Base-by-base conservation (phyloP, 2,329 filamentous ascomycete genomes). In the Amylocarpus encephaloides region DNA sequence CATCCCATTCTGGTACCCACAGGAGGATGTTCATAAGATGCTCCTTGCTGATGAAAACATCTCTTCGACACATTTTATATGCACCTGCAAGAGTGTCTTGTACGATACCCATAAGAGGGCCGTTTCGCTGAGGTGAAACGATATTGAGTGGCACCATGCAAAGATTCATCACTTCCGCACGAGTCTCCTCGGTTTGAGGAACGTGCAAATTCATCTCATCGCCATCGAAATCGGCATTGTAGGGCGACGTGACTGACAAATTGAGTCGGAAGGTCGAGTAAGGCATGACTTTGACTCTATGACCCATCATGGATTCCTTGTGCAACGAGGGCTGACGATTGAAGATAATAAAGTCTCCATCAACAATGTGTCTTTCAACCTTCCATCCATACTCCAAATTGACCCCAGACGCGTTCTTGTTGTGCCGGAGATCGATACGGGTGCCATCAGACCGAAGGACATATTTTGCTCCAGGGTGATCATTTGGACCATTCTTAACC, bases 201-300 rank as follows among this genome's bases (percentile, higher is more conserved):
- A 98, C 94, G 79, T 99, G 93, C 73, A 99, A 82, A 67, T 99
- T 99, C 93, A 99, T 99, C 71, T 99, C 93, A 68, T 98, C 93
- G 72, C 93, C 93, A 66, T 98, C 93, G 72, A 98, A 98, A 87
- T 98, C 93, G 62, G 93, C 93, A 73, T 99, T 99, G 77, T 99
- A 99, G 0, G 93, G 93, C 26, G 91, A 95, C 0, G 94, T 98
- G 65, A 98, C 93, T 0, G 93, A 98, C 60, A 98, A 71, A 65
- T 99, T 99, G 42, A 99, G 79, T 57, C 93, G 85, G 76, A 99
- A 99, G 1, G 93, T 99, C 5, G 93, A 98, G 70, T 95, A 98
- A 2, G 93, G 93, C 91, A 98, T 97, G 54, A 99, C 93, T 53
- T 86, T 85, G 56, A 98, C 93, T 62, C 89, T 84, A 71, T 99